A percentile compares a stretch with the other conserved stretches of the same genome.
phyloP scores from a whole-genome alignment of 192 early-diverging fungal genomes.

The Podila epicladia region DNA sequence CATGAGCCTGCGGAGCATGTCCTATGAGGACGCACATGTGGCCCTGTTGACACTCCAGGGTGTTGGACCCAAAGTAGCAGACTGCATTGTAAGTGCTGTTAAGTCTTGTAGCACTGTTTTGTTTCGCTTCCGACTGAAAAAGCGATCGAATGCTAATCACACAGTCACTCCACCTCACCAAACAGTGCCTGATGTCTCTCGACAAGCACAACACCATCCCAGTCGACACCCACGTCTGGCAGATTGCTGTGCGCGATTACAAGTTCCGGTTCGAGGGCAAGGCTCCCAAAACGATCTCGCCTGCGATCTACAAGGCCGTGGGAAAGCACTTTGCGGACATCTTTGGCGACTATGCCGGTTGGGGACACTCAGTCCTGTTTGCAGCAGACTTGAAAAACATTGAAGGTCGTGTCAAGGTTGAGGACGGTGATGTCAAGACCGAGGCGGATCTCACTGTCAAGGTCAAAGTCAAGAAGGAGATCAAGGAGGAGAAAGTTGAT shows the following conservation, averaged over 20 bases:
- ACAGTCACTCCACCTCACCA: too few relatives aligned
- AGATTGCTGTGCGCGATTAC: slow-evolving; percentile 89
- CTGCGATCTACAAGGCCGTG: slow-evolving; percentile 74
- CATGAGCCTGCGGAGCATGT: slow-evolving; percentile 58
- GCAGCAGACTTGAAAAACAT: slow-evolving; percentile 56
- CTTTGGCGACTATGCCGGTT: slow-evolving; percentile 86
- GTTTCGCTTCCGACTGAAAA: background rate
- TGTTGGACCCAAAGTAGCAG: slow-evolving; percentile 96
- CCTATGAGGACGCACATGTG: slow-evolving; percentile 66
- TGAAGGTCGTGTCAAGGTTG: slow-evolving; percentile 44
- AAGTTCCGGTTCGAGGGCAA: slow-evolving; percentile 58
- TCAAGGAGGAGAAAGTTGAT: background rate
- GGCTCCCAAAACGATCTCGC: slow-evolving; percentile 69
- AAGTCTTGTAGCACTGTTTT: background rate
- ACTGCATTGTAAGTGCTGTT: slow-evolving; percentile 78
- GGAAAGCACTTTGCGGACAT: slow-evolving; percentile 74
- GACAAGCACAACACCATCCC: slow-evolving; percentile 86
- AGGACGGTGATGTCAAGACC: background rate
- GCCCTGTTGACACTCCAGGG: slow-evolving; percentile 79
- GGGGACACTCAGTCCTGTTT: slow-evolving; percentile 76
- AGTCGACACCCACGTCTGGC: slow-evolving; percentile 97
- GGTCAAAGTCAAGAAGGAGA: slow-evolving; percentile 8
- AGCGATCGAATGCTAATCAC: too few relatives aligned
- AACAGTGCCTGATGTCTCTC: slow-evolving; percentile 84
- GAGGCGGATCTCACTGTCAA: background rate